Base-by-base conservation (phyloP, 169 alveolate species). In the Eimeria falciformis region DNA sequence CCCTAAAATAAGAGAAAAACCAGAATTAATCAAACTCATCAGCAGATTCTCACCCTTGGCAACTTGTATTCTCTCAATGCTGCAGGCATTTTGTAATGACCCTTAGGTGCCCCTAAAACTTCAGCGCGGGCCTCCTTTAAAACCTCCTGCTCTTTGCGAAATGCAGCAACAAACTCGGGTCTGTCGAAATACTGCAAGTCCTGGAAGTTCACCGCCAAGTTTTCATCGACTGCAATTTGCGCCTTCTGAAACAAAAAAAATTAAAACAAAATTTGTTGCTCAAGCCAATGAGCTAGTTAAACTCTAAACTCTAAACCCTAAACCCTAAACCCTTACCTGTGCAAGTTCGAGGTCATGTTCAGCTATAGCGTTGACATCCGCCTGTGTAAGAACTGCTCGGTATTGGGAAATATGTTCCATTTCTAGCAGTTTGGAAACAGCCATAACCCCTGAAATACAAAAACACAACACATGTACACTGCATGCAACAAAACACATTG, bases 401-500 rank as follows among this genome's bases (percentile, higher is more conserved):
- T 65, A 73, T 73, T 58, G 68, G 29, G 88, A 43, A 3, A 91
- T 23, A n/a, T 46, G 73, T n/a, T 17, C 62, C 94, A 91, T 79
- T 14, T 91, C 94, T 47, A 81, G 55, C 40, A 91, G 23, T 46
- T 81, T 79, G n/a, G 94, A 55, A 5, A 91, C 81, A 6, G 94
- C 94, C 94, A 91, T 91, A 27, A 91, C 94, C 1, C 94, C 94
- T 91, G 88, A 23, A 29, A 43, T n/a, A 29, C 7, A 46, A 33
- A 11, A 14, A 25, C 17, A 23, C 43, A n/a, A 11, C 4, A 17
- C 0, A 53, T 53, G 4, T 33, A 33, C 40, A 2, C 40, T 2
- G 40, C 40, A 33, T 33, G 40, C 40, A 33, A 33, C 40, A 33
- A 33, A 33, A 33, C 40, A 33, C 40, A 33, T 33, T 33, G 40